Evolutionary conservation across 169 alveolate species (phyloP).

Genomic region (Miamiensis avidus): DNA sequence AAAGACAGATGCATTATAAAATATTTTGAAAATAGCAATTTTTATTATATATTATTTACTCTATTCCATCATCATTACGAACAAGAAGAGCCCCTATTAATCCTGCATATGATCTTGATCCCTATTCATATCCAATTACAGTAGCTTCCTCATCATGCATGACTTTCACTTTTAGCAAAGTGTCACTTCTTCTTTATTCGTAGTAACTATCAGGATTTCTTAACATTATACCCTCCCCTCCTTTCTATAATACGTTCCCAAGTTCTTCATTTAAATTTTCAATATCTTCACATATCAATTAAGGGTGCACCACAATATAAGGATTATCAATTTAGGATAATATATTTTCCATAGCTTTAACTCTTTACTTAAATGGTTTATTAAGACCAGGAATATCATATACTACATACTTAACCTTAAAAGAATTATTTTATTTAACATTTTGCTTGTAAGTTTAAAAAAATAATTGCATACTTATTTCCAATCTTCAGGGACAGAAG

Average conservation of each 20-base stretch:
- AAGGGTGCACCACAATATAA: slow-evolving; percentile 52
- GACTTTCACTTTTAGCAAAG: slow-evolving; percentile 61
- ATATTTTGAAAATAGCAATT: no score
- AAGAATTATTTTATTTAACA: no score
- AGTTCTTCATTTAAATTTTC: slow-evolving; percentile 56
- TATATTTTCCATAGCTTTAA: slow-evolving; percentile 31
- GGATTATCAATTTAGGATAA: slow-evolving; percentile 37
- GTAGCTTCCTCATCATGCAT: slow-evolving; percentile 75
- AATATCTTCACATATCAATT: slow-evolving; percentile 47
- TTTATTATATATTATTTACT: neutral
- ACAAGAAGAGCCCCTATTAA: slow-evolving; percentile 62
- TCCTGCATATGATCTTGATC: slow-evolving; percentile 58
- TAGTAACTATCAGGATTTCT: slow-evolving; percentile 67
- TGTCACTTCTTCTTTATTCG: slow-evolving; percentile 62
- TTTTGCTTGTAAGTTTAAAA: slow-evolving; percentile 57
- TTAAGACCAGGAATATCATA: slow-evolving; percentile 69
- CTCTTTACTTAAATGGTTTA: slow-evolving; percentile 53
- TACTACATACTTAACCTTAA: slow-evolving; percentile 57
- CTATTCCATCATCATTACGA: slow-evolving; percentile 51
- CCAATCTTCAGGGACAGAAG: neutral
- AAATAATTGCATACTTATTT: slow-evolving; percentile 31
- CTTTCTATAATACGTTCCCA: slow-evolving; percentile 34
- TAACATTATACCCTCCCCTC: slow-evolving; percentile 77
- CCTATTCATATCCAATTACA: slow-evolving; percentile 55
- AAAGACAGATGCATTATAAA: no score